phyloP scores from a whole-genome alignment of 176 grass and related monocot genomes.

The Raddia distichophylla region DNA sequence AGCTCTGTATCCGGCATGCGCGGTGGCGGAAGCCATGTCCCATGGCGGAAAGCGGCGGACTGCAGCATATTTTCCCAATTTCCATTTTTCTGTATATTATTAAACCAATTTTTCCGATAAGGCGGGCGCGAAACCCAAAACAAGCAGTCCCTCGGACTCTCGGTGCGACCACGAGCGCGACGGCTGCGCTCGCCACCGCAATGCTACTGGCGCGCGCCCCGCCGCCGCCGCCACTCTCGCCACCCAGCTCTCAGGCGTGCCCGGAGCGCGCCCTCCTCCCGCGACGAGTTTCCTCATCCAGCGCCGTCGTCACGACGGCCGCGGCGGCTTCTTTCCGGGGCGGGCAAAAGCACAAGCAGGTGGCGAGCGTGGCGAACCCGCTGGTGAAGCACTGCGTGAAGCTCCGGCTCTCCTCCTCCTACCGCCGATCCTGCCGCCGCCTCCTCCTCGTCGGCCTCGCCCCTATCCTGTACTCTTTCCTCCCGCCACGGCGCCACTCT shows the following conservation, averaged over 20 bases:
- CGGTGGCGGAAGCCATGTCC: too few species aligned
- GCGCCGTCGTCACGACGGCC: neutral
- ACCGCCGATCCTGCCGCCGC: constrained; percentile 61
- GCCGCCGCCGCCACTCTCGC: constrained; percentile 11
- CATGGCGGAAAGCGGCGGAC: too few species aligned
- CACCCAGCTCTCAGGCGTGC: neutral
- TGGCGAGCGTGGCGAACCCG: constrained; percentile 82
- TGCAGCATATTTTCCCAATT: too few species aligned
- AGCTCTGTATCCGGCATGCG: too few species aligned
- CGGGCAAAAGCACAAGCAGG: constrained; percentile 57
- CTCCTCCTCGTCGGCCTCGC: constrained; percentile 76
- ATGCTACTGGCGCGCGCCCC: constrained; percentile 48
- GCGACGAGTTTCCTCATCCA: neutral
- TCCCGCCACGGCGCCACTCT: neutral
- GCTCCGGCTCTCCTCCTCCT: constrained; percentile 75
- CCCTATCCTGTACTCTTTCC: constrained; percentile 61
- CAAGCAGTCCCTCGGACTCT: neutral
- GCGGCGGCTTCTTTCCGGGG: neutral
- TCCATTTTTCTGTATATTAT: too few species aligned
- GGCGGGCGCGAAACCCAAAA: neutral
- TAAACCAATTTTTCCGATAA: too few species aligned
- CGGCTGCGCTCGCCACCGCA: neutral
- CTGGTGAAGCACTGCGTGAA: constrained; percentile 94
- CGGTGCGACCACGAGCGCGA: neutral
- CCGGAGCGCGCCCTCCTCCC: neutral